Percentiles rank a stretch among this genome's conserved stretches.
Conservation (phyloP, 106 monocot species). For the Apostasia ramifera region DNA sequence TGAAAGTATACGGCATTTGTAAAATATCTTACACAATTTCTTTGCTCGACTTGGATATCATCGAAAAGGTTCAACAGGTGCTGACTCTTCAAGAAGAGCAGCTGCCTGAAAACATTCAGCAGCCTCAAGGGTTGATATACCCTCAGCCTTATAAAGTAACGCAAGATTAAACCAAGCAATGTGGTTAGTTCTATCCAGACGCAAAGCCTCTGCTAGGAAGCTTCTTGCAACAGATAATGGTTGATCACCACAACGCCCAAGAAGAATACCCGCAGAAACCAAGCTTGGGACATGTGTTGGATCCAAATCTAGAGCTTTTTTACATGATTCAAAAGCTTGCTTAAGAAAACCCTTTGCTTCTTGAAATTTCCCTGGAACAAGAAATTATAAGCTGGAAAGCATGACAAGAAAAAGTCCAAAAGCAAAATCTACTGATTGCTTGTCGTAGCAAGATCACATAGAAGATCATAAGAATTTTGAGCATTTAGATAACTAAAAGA, state of each 20-base stretch:
- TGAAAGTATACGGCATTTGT: slow-evolving; percentile 8
- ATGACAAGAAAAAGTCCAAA: not conserved
- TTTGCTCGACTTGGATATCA: slow-evolving; percentile 16
- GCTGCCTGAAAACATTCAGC: slow-evolving; percentile 92
- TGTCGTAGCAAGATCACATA: too few relatives aligned
- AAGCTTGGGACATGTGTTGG: slow-evolving; percentile 75
- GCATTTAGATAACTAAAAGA: not conserved
- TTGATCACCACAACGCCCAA: slow-evolving; percentile 37
- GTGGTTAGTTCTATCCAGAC: slow-evolving; percentile 67
- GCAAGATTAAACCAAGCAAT: slow-evolving; percentile 82
- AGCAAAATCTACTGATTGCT: not conserved
- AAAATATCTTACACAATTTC: slow-evolving; percentile 33
- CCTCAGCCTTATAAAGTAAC: slow-evolving; percentile 46
- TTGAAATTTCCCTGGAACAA: slow-evolving; percentile 47
- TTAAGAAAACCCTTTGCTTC: slow-evolving; percentile 57
- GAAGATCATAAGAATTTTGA: not conserved
- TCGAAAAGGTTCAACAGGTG: slow-evolving; percentile 86
- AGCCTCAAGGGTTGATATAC: slow-evolving; percentile 43
- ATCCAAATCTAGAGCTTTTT: slow-evolving; percentile 64
- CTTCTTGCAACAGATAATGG: slow-evolving; percentile 41
- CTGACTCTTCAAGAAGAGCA: slow-evolving; percentile 74
- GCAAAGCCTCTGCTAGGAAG: slow-evolving; percentile 77
- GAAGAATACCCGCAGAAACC: slow-evolving; percentile 58
- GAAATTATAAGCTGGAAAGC: not conserved
- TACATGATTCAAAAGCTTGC: slow-evolving; percentile 65